A percentile compares a stretch with the other conserved stretches of the same genome.
phyloP scores from a whole-genome alignment of 2,329 filamentous ascomycete species.

The Aspergillus tubingensis region DNA sequence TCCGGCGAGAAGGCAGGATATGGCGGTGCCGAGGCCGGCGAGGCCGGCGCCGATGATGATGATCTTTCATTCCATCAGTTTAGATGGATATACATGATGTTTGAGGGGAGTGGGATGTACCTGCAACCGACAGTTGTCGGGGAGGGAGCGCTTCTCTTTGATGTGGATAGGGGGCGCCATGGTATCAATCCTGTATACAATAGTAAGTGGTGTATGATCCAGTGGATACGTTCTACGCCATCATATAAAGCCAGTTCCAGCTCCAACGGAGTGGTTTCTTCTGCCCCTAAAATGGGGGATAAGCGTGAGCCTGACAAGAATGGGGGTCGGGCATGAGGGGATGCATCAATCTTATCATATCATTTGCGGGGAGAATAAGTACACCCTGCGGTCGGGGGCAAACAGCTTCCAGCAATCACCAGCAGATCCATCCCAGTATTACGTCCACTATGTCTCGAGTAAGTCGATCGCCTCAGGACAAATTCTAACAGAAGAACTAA shows the following conservation, averaged over 20 bases:
- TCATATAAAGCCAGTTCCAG: neutral
- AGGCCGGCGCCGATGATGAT: conserved; percentile 39
- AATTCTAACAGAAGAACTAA: neutral
- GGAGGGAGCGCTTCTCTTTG: conserved; percentile 37
- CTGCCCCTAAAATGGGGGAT: too few relatives aligned
- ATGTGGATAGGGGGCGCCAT: conserved; percentile 54
- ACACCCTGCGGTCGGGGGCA: neutral
- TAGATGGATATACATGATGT: too few relatives aligned
- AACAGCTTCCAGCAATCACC: neutral
- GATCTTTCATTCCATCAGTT: too few relatives aligned
- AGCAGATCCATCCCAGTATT: neutral
- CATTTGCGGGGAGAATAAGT: neutral
- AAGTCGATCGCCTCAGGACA: neutral
- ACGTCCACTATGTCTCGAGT: conserved; percentile 27
- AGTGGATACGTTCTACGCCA: neutral
- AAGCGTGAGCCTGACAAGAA: neutral
- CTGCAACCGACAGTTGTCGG: conserved; percentile 50
- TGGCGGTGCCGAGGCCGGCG: conserved; percentile 30
- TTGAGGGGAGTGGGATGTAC: conserved; percentile 23
- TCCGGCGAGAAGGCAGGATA: conserved; percentile 28
- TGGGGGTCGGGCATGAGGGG: neutral
- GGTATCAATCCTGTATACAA: neutral
- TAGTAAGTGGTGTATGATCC: too few relatives aligned
- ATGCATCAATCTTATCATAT: neutral
- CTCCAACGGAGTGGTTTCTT: too few relatives aligned